Percentiles rank a stretch among this genome's conserved stretches.
Conservation (phyloP, 768 basidiomycete genomes). For the Krasilnikovozyma curviuscula region DNA sequence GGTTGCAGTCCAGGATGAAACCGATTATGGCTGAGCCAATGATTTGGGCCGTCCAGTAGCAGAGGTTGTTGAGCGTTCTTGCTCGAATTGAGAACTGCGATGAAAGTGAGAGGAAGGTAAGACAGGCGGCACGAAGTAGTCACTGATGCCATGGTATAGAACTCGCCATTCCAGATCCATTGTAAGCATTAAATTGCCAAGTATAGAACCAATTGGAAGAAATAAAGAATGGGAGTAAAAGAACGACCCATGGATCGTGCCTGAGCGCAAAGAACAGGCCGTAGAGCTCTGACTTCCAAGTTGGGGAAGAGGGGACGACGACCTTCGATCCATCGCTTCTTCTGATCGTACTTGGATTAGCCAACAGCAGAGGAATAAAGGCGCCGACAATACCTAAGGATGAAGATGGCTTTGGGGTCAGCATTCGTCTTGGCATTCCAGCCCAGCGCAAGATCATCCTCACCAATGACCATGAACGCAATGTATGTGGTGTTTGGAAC, state of each 20-base stretch:
- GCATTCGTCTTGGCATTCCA: too few relatives aligned
- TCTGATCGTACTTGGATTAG: slow-evolving; percentile 3
- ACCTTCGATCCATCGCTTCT: slow-evolving; percentile 8
- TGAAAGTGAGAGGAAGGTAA: too few relatives aligned
- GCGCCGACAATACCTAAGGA: slow-evolving; percentile 10
- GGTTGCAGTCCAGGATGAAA: background rate
- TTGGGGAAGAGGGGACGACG: slow-evolving; percentile 2
- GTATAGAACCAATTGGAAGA: slow-evolving; percentile 9
- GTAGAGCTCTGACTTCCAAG: slow-evolving; percentile 11
- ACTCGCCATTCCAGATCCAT: background rate
- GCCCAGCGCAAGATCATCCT: too few relatives aligned
- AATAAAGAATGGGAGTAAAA: slow-evolving; percentile 13
- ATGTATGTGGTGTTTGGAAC: too few relatives aligned
- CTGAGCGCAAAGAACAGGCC: slow-evolving; percentile 9
- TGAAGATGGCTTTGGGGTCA: slow-evolving; percentile 12
- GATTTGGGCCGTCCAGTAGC: slow-evolving; percentile 2
- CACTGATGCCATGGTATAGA: too few relatives aligned
- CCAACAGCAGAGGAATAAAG: slow-evolving; percentile 4
- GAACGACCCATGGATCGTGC: slow-evolving; percentile 5
- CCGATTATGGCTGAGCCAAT: background rate
- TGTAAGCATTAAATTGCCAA: background rate
- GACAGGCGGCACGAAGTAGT: too few relatives aligned
- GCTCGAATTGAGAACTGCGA: background rate
- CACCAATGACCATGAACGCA: too few relatives aligned
- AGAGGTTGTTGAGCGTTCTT: slow-evolving; percentile 1